Percentiles rank a stretch among this genome's conserved stretches.
Conservation (phyloP, 495 filamentous ascomycete genomes). For the Aspergillus heteromorphus region DNA sequence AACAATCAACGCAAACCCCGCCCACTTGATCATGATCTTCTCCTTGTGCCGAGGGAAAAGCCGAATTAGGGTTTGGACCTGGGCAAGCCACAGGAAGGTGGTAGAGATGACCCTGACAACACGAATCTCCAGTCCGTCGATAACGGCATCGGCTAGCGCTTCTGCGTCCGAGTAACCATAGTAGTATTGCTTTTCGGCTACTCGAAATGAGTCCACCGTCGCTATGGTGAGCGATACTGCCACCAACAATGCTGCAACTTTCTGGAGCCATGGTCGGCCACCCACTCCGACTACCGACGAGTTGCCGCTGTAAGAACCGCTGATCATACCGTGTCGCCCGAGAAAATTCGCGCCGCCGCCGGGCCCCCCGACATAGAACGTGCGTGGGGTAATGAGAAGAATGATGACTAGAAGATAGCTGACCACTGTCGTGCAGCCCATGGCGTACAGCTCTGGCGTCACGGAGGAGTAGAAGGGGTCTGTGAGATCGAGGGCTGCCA, state of each 20-base stretch:
- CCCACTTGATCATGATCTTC: conserved; percentile 98
- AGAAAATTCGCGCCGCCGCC: conserved; percentile 62
- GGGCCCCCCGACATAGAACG: conserved; percentile 78
- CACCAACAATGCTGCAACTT: conserved; percentile 84
- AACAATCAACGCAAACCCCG: conserved; percentile 86
- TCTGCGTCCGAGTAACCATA: conserved; percentile 67
- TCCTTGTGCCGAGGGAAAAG: conserved; percentile 95
- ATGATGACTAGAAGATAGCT: conserved; percentile 93
- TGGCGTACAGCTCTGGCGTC: conserved; percentile 84
- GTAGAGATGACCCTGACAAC: conserved; percentile 88
- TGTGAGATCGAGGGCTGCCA: conserved; percentile 51
- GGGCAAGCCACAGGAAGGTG: conserved; percentile 93
- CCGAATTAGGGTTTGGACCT: conserved; percentile 92
- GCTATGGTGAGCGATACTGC: conserved; percentile 91
- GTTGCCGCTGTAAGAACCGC: conserved; percentile 60
- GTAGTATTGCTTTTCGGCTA: conserved; percentile 73
- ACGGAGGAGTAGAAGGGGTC: conserved; percentile 93
- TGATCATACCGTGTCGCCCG: conserved; percentile 80
- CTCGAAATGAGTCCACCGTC: conserved; percentile 79
- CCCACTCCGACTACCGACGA: conserved; percentile 80
- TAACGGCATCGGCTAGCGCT: conserved; percentile 65
- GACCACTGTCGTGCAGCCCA: conserved; percentile 84
- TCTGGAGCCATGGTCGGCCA: conserved; percentile 91
- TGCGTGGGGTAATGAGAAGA: conserved; percentile 85
- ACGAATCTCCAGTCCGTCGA: conserved; percentile 76